Percentiles rank a stretch among this genome's conserved stretches.
Conservation (phyloP, 495 filamentous ascomycete genomes). For the Podospora conica region DNA sequence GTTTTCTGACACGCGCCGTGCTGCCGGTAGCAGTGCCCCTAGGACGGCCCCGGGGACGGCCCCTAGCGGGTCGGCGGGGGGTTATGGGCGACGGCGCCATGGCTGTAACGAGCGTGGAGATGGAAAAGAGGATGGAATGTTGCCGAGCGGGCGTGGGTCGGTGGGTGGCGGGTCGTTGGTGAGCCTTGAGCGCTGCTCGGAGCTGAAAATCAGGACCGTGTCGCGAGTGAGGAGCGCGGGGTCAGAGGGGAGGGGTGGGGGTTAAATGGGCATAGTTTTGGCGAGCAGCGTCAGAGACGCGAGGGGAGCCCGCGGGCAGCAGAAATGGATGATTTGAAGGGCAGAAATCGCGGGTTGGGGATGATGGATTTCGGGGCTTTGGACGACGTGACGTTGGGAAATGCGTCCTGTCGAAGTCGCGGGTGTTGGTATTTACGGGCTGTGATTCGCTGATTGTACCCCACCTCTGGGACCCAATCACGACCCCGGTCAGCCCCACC, state of each 20-base stretch:
- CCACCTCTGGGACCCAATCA: background rate
- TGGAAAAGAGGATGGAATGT: constrained; percentile 5
- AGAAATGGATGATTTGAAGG: constrained; percentile 14
- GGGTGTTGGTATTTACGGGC: constrained; percentile 14
- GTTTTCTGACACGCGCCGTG: constrained; percentile 37
- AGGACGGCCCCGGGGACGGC: constrained; percentile 40
- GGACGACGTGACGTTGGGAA: constrained; percentile 34
- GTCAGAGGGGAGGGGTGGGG: constrained; percentile 16
- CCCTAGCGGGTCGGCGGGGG: constrained; percentile 32
- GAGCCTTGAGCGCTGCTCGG: background rate
- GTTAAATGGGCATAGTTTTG: constrained; percentile 15
- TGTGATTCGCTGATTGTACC: constrained; percentile 7
- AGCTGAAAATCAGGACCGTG: constrained; percentile 9
- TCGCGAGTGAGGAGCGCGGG: constrained; percentile 17
- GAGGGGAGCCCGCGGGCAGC: constrained; percentile 17
- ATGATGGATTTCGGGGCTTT: constrained; percentile 9
- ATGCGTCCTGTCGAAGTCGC: constrained; percentile 21
- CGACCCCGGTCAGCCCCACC: constrained; percentile 3
- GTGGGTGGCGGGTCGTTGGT: background rate
- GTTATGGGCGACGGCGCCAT: constrained; percentile 43
- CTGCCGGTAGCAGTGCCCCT: constrained; percentile 32
- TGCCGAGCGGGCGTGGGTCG: constrained; percentile 1
- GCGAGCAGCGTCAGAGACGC: constrained; percentile 12
- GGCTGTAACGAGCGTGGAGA: background rate
- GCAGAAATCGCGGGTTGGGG: constrained; percentile 20